A percentile compares a stretch with the other conserved stretches of the same genome.
These are phyloP conservation scores for Magnusiomyces ingens DNA, from an alignment of 1,139 yeast species.

Conservation along the genomic window DNA sequence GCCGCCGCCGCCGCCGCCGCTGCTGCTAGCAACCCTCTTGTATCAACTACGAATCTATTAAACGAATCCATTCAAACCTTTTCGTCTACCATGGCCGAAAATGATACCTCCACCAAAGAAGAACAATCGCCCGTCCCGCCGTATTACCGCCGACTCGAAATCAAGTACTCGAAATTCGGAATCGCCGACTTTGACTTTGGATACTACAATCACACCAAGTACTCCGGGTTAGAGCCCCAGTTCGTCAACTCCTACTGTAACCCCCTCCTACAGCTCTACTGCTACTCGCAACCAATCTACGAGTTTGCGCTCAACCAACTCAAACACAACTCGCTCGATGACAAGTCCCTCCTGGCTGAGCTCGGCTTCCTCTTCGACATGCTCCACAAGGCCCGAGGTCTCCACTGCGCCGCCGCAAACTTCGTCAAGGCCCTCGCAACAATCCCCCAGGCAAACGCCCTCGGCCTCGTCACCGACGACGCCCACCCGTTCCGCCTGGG, in stretches of 20 bases:
- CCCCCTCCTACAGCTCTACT: slow-evolving; percentile 71
- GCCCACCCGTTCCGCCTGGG: neutral
- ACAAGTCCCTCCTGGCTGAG: slow-evolving; percentile 56
- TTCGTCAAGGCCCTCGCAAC: slow-evolving; percentile 48
- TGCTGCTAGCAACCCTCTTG: too few relatives aligned
- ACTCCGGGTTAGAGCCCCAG: slow-evolving; percentile 86
- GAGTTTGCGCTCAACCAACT: slow-evolving; percentile 54
- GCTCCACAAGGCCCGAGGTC: slow-evolving; percentile 75
- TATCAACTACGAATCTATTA: slow-evolving; percentile 15
- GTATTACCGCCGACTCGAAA: slow-evolving; percentile 67
- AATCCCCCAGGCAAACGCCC: slow-evolving; percentile 34
- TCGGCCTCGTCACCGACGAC: slow-evolving; percentile 50
- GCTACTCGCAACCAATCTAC: slow-evolving; percentile 68
- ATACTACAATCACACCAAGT: slow-evolving; percentile 73
- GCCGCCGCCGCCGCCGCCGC: too few relatives aligned
- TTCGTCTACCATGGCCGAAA: neutral
- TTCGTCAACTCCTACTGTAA: slow-evolving; percentile 77
- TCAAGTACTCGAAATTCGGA: slow-evolving; percentile 84
- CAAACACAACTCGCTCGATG: slow-evolving; percentile 34
- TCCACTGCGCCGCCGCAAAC: slow-evolving; percentile 64
- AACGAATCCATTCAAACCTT: neutral
- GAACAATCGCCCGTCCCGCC: slow-evolving; percentile 45
- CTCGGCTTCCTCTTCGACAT: slow-evolving; percentile 86
- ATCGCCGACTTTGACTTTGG: slow-evolving; percentile 91
- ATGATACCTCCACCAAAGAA: neutral